Conservation (phyloP, 176 grass and related monocot species). For the Microstegium vimineum region DNA sequence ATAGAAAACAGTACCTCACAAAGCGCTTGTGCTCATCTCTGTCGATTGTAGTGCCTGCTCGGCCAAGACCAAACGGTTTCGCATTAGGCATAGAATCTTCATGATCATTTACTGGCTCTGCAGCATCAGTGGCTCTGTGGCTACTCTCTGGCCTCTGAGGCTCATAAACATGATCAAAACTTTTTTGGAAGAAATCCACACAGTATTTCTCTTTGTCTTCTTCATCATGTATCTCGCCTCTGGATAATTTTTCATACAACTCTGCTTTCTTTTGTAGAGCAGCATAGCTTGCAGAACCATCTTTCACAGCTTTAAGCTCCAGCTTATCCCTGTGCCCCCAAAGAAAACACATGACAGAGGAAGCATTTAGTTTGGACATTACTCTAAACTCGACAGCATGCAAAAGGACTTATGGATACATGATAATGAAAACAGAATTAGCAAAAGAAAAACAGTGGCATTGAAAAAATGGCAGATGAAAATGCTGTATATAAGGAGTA, state of each 20-base stretch:
- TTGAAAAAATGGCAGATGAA: background rate
- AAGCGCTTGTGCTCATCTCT: constrained; percentile 88
- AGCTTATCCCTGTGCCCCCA: constrained; percentile 80
- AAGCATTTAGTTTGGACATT: constrained; percentile 8
- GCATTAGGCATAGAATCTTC: constrained; percentile 42
- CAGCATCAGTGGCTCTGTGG: constrained; percentile 10
- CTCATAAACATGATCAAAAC: constrained; percentile 44
- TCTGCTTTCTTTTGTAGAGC: constrained; percentile 89
- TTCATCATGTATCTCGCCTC: constrained; percentile 76
- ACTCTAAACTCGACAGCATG: constrained; percentile 1
- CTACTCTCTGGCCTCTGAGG: constrained; percentile 38
- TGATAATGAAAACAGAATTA: background rate
- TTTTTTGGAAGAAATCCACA: constrained; percentile 94
- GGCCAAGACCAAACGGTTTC: constrained; percentile 65
- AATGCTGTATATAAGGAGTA: background rate
- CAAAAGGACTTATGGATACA: background rate
- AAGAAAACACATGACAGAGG: background rate
- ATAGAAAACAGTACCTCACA: constrained; percentile 71
- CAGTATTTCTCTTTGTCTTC: constrained; percentile 95
- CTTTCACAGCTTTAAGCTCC: constrained; percentile 85
- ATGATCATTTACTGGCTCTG: constrained; percentile 45
- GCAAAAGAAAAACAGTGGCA: background rate
- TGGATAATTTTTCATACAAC: constrained; percentile 81
- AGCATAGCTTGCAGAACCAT: constrained; percentile 73
- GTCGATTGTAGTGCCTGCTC: constrained; percentile 44